Conservation (phyloP, 495 filamentous ascomycete genomes). For the Cairneyella variabilis region DNA sequence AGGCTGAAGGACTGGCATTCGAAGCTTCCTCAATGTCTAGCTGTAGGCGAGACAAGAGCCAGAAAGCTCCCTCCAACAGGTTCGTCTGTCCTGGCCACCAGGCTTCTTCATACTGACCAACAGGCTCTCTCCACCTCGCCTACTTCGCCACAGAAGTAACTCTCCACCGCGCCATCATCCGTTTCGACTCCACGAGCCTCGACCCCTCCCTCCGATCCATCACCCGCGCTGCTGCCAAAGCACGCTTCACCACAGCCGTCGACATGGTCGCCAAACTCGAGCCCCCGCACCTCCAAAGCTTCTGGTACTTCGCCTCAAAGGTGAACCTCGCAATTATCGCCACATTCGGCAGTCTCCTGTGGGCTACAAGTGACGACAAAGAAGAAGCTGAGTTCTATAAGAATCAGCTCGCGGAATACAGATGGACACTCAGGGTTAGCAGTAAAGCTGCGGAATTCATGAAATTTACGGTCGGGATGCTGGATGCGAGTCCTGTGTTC, state of each 20-base stretch:
- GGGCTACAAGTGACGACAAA: conserved; percentile 74
- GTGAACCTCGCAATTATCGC: conserved; percentile 78
- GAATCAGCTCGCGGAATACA: conserved; percentile 76
- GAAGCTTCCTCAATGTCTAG: conserved; percentile 56
- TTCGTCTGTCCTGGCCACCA: not conserved
- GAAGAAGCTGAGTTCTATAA: conserved; percentile 96
- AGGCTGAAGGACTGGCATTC: conserved; percentile 78
- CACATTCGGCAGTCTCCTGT: conserved; percentile 75
- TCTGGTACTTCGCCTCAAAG: conserved; percentile 80
- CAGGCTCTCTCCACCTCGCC: conserved; percentile 73
- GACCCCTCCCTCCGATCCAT: conserved; percentile 80
- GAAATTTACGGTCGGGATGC: conserved; percentile 27
- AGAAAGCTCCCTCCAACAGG: conserved; percentile 27
- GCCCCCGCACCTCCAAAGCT: conserved; percentile 65
- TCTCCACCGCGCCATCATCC: conserved; percentile 75
- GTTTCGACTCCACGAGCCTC: conserved; percentile 40
- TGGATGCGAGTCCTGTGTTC: conserved; percentile 23
- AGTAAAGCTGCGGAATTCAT: conserved; percentile 58
- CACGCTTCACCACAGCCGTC: conserved; percentile 70
- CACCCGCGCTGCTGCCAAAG: conserved; percentile 84
- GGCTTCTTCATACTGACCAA: not conserved
- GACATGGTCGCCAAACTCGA: conserved; percentile 69
- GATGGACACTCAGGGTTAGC: conserved; percentile 89
- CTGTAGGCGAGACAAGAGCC: conserved; percentile 53
- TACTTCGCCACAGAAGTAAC: conserved; percentile 84